Conservation (phyloP, 2,329 filamentous ascomycete genomes). For the Xylaria sp. region DNA sequence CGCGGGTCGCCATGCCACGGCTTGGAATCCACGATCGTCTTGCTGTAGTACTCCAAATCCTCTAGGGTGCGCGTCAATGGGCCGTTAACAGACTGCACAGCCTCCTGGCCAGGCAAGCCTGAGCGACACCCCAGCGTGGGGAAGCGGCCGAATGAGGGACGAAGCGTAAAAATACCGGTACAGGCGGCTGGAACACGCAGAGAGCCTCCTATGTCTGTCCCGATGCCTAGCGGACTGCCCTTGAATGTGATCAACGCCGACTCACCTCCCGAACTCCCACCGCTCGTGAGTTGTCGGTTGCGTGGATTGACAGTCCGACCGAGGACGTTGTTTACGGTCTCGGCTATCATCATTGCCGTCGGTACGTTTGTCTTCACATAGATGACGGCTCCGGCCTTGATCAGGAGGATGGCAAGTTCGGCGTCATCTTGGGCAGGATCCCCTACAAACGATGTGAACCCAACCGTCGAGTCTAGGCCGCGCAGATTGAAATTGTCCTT, state of each 20-base stretch:
- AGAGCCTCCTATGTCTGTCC: conserved; percentile 50
- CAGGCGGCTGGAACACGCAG: conserved; percentile 50
- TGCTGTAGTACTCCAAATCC: conserved; percentile 66
- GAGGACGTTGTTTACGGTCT: conserved; percentile 72
- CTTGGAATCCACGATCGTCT: conserved; percentile 59
- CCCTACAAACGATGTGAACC: conserved; percentile 70
- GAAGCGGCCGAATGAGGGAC: conserved; percentile 65
- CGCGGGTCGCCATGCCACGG: conserved; percentile 69
- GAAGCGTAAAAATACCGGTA: conserved; percentile 46
- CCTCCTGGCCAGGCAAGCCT: conserved; percentile 72
- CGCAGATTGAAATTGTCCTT: conserved; percentile 76
- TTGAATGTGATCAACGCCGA: conserved; percentile 68
- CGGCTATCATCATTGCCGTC: conserved; percentile 75
- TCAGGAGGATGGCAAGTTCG: conserved; percentile 55
- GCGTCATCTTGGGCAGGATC: conserved; percentile 62
- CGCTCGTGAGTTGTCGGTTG: conserved; percentile 68
- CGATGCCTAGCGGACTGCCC: conserved; percentile 67
- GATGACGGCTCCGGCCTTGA: conserved; percentile 61
- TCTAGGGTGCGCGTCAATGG: conserved; percentile 67
- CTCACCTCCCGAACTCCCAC: conserved; percentile 75
- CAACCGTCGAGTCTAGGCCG: conserved; percentile 69
- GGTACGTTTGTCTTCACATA: conserved; percentile 69
- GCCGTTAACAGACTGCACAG: conserved; percentile 71
- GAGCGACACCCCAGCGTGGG: conserved; percentile 64
- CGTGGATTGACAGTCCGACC: conserved; percentile 71